These are phyloP conservation scores for Nephelium lappaceum DNA, from an alignment of 345 rosid species.

Conservation along the genomic window DNA sequence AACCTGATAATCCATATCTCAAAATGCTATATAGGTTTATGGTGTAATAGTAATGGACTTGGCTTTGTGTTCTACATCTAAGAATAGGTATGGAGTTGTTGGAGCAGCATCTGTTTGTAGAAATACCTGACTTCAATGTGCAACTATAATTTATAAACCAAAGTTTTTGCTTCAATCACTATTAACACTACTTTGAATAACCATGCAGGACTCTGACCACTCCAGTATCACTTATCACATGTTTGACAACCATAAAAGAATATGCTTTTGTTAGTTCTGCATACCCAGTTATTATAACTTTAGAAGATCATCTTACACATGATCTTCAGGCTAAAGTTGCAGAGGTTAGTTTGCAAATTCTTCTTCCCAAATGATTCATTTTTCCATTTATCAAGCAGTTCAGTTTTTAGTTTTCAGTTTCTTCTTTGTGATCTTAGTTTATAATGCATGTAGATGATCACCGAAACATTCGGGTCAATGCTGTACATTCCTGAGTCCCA, in stretches of 20 bases:
- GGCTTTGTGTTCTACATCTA: too few species aligned
- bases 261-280: constrained; percentile 76
- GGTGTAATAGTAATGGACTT: too few species aligned
- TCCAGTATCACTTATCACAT: constrained; percentile 74
- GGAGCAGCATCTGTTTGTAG: background rate
- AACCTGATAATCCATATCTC: too few species aligned
- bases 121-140: background rate
- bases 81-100: background rate
- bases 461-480: constrained; percentile 68
- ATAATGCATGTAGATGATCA: constrained; percentile 56
- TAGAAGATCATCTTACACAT: constrained; percentile 92
- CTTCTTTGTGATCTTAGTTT: constrained; percentile 9
- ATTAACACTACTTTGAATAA: constrained; percentile 3
- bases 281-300: constrained; percentile 85
- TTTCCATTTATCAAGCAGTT: background rate
- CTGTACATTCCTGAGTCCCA: constrained; percentile 69
- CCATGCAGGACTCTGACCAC: constrained; percentile 74
- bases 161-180: background rate
- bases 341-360: constrained; percentile 44
- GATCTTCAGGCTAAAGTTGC: constrained; percentile 95
- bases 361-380: background rate
- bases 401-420: background rate
- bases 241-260: constrained; percentile 75
- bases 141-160: background rate
- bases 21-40: too few species aligned